Base-by-base conservation (phyloP, 768 basidiomycete species). In the Psilocybe azurescens region DNA sequence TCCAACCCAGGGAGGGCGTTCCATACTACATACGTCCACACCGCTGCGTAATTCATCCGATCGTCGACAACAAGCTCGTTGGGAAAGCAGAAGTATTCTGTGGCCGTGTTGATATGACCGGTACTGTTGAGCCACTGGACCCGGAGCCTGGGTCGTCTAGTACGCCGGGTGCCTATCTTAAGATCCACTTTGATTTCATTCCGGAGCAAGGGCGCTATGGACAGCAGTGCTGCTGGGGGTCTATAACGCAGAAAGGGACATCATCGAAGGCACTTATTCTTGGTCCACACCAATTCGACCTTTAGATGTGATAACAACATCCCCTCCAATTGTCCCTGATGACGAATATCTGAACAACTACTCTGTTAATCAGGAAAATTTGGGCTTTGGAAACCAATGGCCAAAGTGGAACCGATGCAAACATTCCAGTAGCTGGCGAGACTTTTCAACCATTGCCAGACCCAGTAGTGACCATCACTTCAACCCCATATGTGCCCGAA, bases 41-140 rank as follows among this genome's bases (percentile, higher is more conserved):
- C 32, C 50, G n/a, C 32, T 66, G 49, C 29, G 41, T 56, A 13
- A 58, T 66, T 3, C 44, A 58, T n/a, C 47, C 61, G n/a, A 28
- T 57, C 11, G 9, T 53, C 5, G 51, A 58, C 46, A 56, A 53
- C 5, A 54, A 56, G 16, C 14, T 62, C 6, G 30, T 29, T 5
- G 65, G 55, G 1, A 62, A 50, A 18, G 59, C 49, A 13, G 59
- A 58, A 14, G 58, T 41, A 3, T 60, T 52, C 52, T 57, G 53
- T 9, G 58, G 49, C 13, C 20, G 13, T 3, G 14, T 59, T 0
- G 32, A 61, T 28, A 55, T 65, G 1, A 50, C 30, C 13, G 57
- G 60, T 20, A 56, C 33, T 16, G 28, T 51, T 3, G 50, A 50
- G 51, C 33, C 2, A 20, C 32, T 58, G 13, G 39, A 46, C 6